Evolutionary conservation across 345 rosid species (phyloP).

Genomic region (Toxicodendron radicans): DNA sequence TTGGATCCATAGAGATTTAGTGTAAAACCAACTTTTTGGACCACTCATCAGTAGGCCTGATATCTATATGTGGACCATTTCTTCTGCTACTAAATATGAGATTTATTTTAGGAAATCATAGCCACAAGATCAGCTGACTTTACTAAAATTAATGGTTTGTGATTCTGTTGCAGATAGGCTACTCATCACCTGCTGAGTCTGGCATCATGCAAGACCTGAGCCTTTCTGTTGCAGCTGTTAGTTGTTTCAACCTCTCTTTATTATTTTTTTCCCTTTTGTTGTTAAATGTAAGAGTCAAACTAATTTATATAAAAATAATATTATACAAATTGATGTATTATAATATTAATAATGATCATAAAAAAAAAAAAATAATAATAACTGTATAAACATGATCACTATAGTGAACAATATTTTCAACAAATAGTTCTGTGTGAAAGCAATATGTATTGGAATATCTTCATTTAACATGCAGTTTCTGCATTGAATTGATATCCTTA

Average conservation of each 20-base stretch:
- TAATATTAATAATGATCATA: too few relatives aligned
- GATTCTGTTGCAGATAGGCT: constrained; percentile 41
- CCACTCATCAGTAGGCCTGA: neutral
- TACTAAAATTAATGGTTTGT: neutral
- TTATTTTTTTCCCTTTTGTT: too few relatives aligned
- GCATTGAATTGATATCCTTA: neutral
- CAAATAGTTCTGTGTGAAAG: too few relatives aligned
- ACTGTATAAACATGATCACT: too few relatives aligned
- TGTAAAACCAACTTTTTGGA: neutral
- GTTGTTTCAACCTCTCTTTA: neutral
- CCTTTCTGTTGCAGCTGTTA: constrained; percentile 57
- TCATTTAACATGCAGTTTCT: too few relatives aligned
- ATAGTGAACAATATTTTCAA: too few relatives aligned
- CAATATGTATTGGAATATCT: too few relatives aligned
- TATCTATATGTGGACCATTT: neutral
- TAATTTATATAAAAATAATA: too few relatives aligned
- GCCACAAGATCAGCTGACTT: neutral
- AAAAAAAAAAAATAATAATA: too few relatives aligned
- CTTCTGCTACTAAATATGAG: neutral
- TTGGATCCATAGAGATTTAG: neutral
- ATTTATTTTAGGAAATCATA: neutral
- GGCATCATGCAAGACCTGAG: constrained; percentile 59
- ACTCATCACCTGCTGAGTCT: constrained; percentile 61
- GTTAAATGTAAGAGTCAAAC: too few relatives aligned
- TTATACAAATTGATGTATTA: too few relatives aligned